These are phyloP conservation scores for Microcera coccophila DNA, from an alignment of 2,329 filamentous ascomycete genomes.

Conservation along the genomic window DNA sequence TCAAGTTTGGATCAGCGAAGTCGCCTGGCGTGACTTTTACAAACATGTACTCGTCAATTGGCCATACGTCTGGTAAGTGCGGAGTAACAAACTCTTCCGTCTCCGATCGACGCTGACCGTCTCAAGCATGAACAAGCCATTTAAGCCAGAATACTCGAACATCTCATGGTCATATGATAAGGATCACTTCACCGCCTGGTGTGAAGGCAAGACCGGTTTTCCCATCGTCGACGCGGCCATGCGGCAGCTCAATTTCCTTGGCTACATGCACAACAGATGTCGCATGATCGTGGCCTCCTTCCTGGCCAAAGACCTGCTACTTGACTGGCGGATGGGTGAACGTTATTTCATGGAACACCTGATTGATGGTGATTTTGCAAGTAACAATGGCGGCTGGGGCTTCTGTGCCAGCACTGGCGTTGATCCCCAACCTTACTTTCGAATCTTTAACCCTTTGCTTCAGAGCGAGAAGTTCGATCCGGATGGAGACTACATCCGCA, in stretches of 20 bases:
- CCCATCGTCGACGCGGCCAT: slow-evolving; percentile 85
- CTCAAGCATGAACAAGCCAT: slow-evolving; percentile 54
- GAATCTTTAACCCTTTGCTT: slow-evolving; percentile 80
- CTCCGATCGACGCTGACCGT: neutral
- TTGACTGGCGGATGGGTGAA: slow-evolving; percentile 83
- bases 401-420: slow-evolving; percentile 64
- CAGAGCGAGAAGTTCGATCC: slow-evolving; percentile 86
- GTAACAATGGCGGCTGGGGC: slow-evolving; percentile 65
- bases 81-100: too few relatives aligned
- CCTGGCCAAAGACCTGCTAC: slow-evolving; percentile 71
- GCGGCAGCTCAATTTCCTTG: slow-evolving; percentile 65
- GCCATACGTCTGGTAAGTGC: slow-evolving; percentile 72
- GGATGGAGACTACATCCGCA: slow-evolving; percentile 73
- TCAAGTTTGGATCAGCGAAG: slow-evolving; percentile 71
- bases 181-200: slow-evolving; percentile 69
- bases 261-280: slow-evolving; percentile 81
- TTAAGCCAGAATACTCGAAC: slow-evolving; percentile 79
- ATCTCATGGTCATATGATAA: slow-evolving; percentile 76
- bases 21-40: slow-evolving; percentile 87
- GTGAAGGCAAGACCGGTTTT: slow-evolving; percentile 68
- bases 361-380: slow-evolving; percentile 75
- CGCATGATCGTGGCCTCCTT: slow-evolving; percentile 84
- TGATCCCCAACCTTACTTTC: slow-evolving; percentile 85
- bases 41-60: slow-evolving; percentile 79
- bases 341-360: slow-evolving; percentile 77